phyloP scores from a whole-genome alignment of 257 asterid species.

The Nicotiana tomentosiformis region DNA sequence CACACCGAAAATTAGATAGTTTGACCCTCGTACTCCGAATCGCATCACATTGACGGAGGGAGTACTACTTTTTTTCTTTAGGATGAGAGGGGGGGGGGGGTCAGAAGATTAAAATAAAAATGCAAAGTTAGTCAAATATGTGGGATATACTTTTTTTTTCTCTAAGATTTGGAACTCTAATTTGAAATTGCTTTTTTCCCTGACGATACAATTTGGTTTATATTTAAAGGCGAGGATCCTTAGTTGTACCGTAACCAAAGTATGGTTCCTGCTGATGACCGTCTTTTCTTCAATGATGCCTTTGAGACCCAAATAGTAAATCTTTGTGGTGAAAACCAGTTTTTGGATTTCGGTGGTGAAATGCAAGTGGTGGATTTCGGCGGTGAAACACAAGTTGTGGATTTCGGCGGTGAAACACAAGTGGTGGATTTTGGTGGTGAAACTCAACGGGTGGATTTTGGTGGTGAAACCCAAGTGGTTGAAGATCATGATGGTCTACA shows the following conservation, averaged over 20 bases:
- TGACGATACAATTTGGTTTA: conserved; percentile 1
- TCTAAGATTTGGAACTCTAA: conserved; percentile 6
- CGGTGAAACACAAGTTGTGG: conserved; percentile 19
- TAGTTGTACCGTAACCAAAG: conserved; percentile 21
- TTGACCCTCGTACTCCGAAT: too few species aligned
- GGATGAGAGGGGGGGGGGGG: not conserved
- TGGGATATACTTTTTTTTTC: not conserved
- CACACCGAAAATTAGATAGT: too few species aligned
- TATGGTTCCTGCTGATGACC: conserved; percentile 38
- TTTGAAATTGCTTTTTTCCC: conserved; percentile 12
- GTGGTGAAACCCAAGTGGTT: conserved; percentile 51
- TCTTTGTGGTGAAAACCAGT: conserved; percentile 15
- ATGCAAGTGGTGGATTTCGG: conserved; percentile 22
- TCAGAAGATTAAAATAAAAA: not conserved
- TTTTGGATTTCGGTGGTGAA: conserved; percentile 15
- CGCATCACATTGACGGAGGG: too few species aligned
- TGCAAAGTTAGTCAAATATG: not conserved
- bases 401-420: conserved; percentile 22
- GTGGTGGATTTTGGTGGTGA: conserved; percentile 17
- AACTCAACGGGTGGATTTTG: conserved; percentile 21
- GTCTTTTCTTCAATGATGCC: conserved; percentile 38
- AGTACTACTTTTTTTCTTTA: not conserved
- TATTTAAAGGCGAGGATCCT: conserved; percentile 23
- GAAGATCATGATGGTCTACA: conserved; percentile 39
- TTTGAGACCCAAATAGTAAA: conserved; percentile 43